Base-by-base conservation (phyloP, 2,329 filamentous ascomycete species). In the Cadophora sp. region DNA sequence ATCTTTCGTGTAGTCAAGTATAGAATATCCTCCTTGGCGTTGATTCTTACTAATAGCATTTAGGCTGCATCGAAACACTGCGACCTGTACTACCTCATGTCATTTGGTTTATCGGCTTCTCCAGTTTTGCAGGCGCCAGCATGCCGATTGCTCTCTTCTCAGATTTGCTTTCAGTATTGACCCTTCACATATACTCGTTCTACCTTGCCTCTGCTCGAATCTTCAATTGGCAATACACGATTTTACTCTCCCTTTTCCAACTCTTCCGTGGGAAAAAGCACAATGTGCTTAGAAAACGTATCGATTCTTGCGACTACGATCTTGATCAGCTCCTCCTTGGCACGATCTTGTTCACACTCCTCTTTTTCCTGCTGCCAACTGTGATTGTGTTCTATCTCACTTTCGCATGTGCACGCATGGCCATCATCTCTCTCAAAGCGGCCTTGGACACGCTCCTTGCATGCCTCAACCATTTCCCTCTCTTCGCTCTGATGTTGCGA, bases 241-340 rank as follows among this genome's bases (percentile, higher is more conserved):
- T 99, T 71, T 91, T 99, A 72, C 91, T 95, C 72, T 98, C 95
- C 12, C 89, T 99, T n/a, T 99, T 99, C 80, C 97, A 99, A 79
- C 89, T 99, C 11, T 99, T 99, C 78, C 92, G 95, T 37, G 97
- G 96, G 68, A 98, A 97, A 83, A 99, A 99, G 80, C 92, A 97
- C 78, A 99, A 99, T 74, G 91, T 99, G 19, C 87, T 99, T 26
- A 92, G 97, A 70, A 97, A 97, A 77, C 94, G 96, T 81, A 98
- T 99, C 76, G 96, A 99, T 79, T 97, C 94, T 58, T 99, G 96
- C 84, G 96, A 98, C 81, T 99, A 99, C 81, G 96, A 98, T 78
- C 87, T 99, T 27, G 96, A 99, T 78, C 97, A 99, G 81, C 87
- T 99, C 4, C 89, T 99, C 7, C 90, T 99, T 8, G 96, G 96